Conservation (phyloP, 805 yeast genomes). For the Starmerella floricola region DNA sequence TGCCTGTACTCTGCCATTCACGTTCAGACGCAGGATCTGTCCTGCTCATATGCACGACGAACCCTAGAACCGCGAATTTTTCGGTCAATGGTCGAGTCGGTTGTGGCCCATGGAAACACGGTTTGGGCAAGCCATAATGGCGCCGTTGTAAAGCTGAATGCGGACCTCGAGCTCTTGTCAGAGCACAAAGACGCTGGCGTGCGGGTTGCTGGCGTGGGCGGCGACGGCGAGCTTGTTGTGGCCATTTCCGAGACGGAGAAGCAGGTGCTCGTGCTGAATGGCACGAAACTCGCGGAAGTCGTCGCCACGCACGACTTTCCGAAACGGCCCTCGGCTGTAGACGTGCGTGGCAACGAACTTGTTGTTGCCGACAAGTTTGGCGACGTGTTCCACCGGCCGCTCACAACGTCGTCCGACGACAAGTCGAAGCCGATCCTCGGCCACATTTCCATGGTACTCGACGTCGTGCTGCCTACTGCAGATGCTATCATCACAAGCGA, state of each 20-base stretch:
- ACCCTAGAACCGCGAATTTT: neutral
- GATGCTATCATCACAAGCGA: constrained; percentile 65
- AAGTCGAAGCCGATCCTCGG: constrained; percentile 51
- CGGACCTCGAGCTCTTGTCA: neutral
- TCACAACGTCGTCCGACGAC: constrained; percentile 31
- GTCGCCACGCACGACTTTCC: constrained; percentile 68
- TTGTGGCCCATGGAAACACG: neutral
- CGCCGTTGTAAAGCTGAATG: neutral
- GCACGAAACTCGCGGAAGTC: constrained; percentile 35
- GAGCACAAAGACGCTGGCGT: constrained; percentile 24
- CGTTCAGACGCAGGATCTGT: no score
- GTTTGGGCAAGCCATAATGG: constrained; percentile 3
- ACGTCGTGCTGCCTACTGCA: constrained; percentile 32
- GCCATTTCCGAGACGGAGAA: constrained; percentile 77
- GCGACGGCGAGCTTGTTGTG: constrained; percentile 44
- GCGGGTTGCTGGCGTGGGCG: constrained; percentile 45
- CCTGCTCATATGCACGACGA: no score
- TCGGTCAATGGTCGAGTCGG: constrained; percentile 3
- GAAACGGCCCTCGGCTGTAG: constrained; percentile 89
- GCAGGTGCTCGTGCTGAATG: constrained; percentile 50
- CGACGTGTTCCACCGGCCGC: constrained; percentile 59
- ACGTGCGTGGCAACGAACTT: constrained; percentile 44
- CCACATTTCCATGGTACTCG: constrained; percentile 94
- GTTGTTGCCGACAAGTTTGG: constrained; percentile 91
- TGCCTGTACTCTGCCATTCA: no score